phyloP scores from a whole-genome alignment of 441 rosid species.

The Populus trichocarpa region DNA sequence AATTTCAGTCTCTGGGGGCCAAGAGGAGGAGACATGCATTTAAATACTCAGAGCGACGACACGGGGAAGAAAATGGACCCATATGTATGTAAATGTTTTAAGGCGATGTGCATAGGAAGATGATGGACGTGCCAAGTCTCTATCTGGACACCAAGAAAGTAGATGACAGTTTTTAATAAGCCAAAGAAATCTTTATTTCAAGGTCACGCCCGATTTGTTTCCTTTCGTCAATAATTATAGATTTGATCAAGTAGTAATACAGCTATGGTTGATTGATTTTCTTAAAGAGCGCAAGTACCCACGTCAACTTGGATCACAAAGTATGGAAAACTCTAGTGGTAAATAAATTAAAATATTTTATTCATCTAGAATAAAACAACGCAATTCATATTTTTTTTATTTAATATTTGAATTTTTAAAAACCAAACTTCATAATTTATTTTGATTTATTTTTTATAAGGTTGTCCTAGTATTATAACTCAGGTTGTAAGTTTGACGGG shows the following conservation, averaged over 20 bases:
- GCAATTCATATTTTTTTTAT: no score
- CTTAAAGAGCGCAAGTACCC: background rate
- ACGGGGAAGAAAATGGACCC: conserved; percentile 10
- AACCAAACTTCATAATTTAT: no score
- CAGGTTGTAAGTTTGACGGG: no score
- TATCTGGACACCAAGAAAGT: conserved; percentile 30
- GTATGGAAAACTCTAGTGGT: background rate
- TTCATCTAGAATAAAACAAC: background rate
- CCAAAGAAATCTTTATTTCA: conserved; percentile 24
- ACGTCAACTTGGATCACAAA: background rate
- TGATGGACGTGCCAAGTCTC: conserved; percentile 28
- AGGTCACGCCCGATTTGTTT: background rate
- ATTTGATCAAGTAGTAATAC: background rate
- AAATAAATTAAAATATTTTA: no score
- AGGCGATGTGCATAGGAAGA: conserved; percentile 18
- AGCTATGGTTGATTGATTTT: background rate
- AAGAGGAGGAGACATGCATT: background rate
- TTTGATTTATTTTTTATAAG: no score
- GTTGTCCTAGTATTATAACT: no score
- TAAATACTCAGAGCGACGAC: background rate
- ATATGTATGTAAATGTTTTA: conserved; percentile 14
- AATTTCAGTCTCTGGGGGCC: background rate
- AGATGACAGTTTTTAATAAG: conserved; percentile 20
- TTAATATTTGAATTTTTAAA: no score
- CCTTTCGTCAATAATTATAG: background rate